These are phyloP conservation scores for Spencermartinsiella ligniputridi DNA, from an alignment of 1,139 yeast species.

Conservation along the genomic window DNA sequence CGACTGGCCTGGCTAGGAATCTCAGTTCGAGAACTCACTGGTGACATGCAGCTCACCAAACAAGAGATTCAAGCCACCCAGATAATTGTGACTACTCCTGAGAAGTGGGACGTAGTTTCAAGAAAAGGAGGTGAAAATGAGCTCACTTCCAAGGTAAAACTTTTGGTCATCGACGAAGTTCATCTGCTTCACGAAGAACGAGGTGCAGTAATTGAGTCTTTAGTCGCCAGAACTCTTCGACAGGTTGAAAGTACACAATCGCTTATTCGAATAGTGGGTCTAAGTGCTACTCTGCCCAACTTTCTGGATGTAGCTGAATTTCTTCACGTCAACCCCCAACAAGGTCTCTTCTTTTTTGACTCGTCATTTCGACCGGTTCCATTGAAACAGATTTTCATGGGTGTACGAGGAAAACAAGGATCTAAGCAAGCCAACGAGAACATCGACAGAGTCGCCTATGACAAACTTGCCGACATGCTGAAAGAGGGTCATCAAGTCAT, in stretches of 20 bases:
- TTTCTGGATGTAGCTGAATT: conserved; percentile 94
- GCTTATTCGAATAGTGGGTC: conserved; percentile 93
- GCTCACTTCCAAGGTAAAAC: conserved; percentile 75
- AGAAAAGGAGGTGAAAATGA: conserved; percentile 90
- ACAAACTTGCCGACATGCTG: conserved; percentile 65
- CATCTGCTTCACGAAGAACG: conserved; percentile 96
- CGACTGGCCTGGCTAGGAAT: conserved; percentile 83
- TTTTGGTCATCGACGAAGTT: conserved; percentile 91
- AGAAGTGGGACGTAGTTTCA: conserved; percentile 98
- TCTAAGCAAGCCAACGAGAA: conserved; percentile 68
- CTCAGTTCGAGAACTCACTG: conserved; percentile 83
- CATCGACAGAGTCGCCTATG: conserved; percentile 71
- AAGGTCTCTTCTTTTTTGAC: conserved; percentile 92
- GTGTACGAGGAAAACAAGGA: conserved; percentile 83
- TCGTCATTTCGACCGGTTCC: conserved; percentile 94
- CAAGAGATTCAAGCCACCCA: conserved; percentile 83
- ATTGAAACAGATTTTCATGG: conserved; percentile 78
- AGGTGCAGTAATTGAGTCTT: conserved; percentile 94
- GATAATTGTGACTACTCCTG: conserved; percentile 93
- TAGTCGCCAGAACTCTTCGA: conserved; percentile 90
- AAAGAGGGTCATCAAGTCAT: conserved; percentile 80
- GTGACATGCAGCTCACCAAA: conserved; percentile 92
- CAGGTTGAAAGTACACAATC: conserved; percentile 93
- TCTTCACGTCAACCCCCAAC: conserved; percentile 80
- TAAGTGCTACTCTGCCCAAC: conserved; percentile 95